Conservation (phyloP, 257 asterid species). For the Lantana camara region DNA sequence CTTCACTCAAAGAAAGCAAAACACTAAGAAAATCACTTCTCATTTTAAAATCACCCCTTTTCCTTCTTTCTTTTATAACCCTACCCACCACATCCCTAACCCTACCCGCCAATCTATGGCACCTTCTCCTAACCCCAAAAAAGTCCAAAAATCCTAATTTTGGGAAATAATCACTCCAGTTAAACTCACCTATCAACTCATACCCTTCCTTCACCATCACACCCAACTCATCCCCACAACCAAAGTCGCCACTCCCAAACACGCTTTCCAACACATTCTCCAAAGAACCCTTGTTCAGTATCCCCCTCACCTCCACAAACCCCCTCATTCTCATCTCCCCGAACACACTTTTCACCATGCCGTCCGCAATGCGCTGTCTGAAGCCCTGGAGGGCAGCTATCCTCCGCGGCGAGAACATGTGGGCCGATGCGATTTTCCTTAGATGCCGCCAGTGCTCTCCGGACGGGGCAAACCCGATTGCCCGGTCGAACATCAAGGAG, state of each 20-base stretch:
- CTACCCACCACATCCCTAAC: constrained; percentile 46
- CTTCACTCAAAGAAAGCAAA: constrained; percentile 57
- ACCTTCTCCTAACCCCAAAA: constrained; percentile 63
- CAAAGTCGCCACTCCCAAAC: constrained; percentile 48
- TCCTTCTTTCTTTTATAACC: constrained; percentile 47
- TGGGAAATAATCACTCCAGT: constrained; percentile 66
- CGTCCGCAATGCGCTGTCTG: constrained; percentile 38
- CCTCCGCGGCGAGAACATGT: constrained; percentile 66
- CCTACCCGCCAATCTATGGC: constrained; percentile 43
- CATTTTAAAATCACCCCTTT: constrained; percentile 31
- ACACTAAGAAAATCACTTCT: constrained; percentile 63
- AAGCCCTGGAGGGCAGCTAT: constrained; percentile 43
- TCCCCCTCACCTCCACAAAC: constrained; percentile 46
- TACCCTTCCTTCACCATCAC: constrained; percentile 72
- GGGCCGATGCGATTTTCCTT: constrained; percentile 45
- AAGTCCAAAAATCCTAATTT: constrained; percentile 50
- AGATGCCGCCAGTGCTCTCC: constrained; percentile 58
- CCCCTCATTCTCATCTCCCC: constrained; percentile 42
- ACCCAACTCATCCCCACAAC: constrained; percentile 41
- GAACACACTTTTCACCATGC: constrained; percentile 35
- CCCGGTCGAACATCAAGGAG: constrained; percentile 61
- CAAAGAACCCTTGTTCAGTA: constrained; percentile 49
- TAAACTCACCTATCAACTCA: constrained; percentile 59
- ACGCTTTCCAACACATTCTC: constrained; percentile 59
- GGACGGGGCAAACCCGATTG: constrained; percentile 69